Conservation (phyloP, 352 stramenopile species). For the Pythium rishiriense region DNA sequence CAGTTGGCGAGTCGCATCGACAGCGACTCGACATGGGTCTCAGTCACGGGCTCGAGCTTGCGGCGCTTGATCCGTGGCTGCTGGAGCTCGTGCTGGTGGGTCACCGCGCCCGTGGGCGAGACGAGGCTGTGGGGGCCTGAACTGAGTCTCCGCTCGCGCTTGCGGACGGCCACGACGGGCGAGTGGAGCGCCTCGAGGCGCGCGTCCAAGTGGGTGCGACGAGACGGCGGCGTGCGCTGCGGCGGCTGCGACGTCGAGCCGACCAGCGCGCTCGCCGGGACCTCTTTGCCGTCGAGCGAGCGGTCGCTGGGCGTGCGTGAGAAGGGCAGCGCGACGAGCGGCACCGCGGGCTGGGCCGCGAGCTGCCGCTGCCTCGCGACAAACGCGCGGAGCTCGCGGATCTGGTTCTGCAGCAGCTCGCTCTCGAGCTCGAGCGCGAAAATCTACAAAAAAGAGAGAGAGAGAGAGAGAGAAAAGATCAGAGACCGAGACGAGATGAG, state of each 20-base stretch:
- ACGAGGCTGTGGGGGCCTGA: slow-evolving; percentile 22
- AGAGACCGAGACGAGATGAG: background rate
- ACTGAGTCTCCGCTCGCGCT: slow-evolving; percentile 22
- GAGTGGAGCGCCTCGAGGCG: slow-evolving; percentile 20
- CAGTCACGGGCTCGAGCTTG: slow-evolving; percentile 32
- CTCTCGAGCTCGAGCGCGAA: slow-evolving; percentile 51
- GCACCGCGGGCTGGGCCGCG: slow-evolving; percentile 20
- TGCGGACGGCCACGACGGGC: slow-evolving; percentile 18
- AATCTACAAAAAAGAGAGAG: slow-evolving; percentile 47
- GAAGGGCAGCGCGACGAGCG: slow-evolving; percentile 16
- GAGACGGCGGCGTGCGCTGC: slow-evolving; percentile 3
- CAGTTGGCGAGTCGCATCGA: slow-evolving; percentile 58
- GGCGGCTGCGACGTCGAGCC: background rate
- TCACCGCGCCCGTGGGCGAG: slow-evolving; percentile 28
- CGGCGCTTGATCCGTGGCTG: slow-evolving; percentile 43
- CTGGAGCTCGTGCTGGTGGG: slow-evolving; percentile 17
- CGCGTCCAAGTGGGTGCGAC: background rate
- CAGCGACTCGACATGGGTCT: slow-evolving; percentile 44
- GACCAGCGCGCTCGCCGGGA: slow-evolving; percentile 2
- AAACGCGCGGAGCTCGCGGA: slow-evolving; percentile 58
- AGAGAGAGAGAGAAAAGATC: background rate
- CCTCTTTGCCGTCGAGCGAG: slow-evolving; percentile 17
- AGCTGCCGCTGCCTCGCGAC: slow-evolving; percentile 39
- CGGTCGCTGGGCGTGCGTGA: slow-evolving; percentile 11
- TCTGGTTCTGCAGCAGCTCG: slow-evolving; percentile 62